Conservation (phyloP, 2,329 filamentous ascomycete genomes). For the Phymatotrichopsis omnivora region DNA sequence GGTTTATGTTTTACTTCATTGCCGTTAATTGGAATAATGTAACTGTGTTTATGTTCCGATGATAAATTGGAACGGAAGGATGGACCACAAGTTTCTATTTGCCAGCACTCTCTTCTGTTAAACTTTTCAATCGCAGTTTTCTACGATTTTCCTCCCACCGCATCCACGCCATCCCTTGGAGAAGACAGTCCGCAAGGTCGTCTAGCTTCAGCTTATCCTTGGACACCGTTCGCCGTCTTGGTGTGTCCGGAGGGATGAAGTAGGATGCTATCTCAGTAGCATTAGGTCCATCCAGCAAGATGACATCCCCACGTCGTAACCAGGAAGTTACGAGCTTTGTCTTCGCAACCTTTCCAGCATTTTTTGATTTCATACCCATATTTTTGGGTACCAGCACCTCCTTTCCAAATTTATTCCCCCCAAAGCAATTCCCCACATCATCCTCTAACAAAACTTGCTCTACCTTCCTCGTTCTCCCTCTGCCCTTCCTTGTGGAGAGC, state of each 20-base stretch:
- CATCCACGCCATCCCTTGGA: constrained; percentile 69
- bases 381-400: not conserved
- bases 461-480: too few species aligned
- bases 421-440: too few species aligned
- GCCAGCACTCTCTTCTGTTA: too few species aligned
- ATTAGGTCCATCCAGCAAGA: constrained; percentile 33
- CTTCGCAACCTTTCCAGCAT: constrained; percentile 47
- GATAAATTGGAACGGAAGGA: too few species aligned
- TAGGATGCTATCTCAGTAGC: constrained; percentile 35
- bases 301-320: constrained; percentile 36
- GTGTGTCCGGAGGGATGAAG: constrained; percentile 23
- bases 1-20: too few species aligned
- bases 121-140: too few species aligned
- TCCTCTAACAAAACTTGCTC: too few species aligned
- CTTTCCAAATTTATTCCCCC: too few species aligned
- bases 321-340: constrained; percentile 51
- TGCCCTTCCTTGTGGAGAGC: too few species aligned
- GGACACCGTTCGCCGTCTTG: constrained; percentile 26
- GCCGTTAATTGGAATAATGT: too few species aligned
- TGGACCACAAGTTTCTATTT: too few species aligned
- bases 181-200: constrained; percentile 67
- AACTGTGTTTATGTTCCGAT: too few species aligned
- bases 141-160: constrained; percentile 58
- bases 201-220: constrained; percentile 53
- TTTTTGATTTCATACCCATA: constrained; percentile 35